Conservation (phyloP, 768 basidiomycete genomes). For the Suillus subluteus region DNA sequence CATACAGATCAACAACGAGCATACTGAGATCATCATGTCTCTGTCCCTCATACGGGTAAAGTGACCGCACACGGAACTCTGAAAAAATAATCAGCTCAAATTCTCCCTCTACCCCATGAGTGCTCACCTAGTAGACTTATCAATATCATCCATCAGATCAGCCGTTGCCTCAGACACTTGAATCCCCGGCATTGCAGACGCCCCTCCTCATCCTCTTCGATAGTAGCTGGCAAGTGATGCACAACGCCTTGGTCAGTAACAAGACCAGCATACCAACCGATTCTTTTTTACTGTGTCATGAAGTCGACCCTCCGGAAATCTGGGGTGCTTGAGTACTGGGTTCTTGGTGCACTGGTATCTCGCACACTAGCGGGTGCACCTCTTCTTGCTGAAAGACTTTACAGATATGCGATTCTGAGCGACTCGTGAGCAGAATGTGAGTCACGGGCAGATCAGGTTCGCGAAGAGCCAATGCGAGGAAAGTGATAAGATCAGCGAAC, state of each 20-base stretch:
- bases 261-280: constrained; percentile 86
- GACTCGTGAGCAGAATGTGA: too few species aligned
- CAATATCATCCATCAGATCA: constrained; percentile 74
- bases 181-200: constrained; percentile 52
- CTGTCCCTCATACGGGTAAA: constrained; percentile 87
- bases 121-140: constrained; percentile 61
- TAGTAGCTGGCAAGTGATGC: constrained; percentile 52
- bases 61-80: constrained; percentile 78
- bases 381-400: too few species aligned
- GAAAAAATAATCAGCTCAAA: constrained; percentile 15
- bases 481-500: too few species aligned
- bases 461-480: too few species aligned
- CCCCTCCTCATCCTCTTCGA: constrained; percentile 65
- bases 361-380: too few species aligned
- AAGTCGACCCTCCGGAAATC: constrained; percentile 21
- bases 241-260: constrained; percentile 67
- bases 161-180: constrained; percentile 51
- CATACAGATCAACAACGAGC: neutral
- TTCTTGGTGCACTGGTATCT: constrained; percentile 15
- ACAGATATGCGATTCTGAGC: too few species aligned
- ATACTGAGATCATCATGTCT: constrained; percentile 85
- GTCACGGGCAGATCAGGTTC: too few species aligned
- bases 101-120: neutral
- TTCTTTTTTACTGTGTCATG: constrained; percentile 58
- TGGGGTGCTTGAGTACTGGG: constrained; percentile 17